Base-by-base conservation (phyloP, 2,329 filamentous ascomycete species). In the Beauveria bassiana region DNA sequence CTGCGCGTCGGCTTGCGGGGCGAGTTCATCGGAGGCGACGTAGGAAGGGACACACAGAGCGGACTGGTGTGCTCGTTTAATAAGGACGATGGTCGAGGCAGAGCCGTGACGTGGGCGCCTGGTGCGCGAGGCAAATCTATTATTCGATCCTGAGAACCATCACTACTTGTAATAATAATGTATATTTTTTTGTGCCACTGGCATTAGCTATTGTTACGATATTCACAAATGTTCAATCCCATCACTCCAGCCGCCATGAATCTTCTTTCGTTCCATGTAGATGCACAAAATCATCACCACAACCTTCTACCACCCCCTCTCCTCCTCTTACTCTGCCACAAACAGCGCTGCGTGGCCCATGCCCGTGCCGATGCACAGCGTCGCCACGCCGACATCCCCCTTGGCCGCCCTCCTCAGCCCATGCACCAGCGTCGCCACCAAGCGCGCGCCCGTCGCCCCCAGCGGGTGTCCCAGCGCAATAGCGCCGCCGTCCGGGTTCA, bases 401-500 rank as follows among this genome's bases (percentile, higher is more conserved):
- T 86, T 90, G 75, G 74, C 85, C 8, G 28, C 43, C 77, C 85
- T 90, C 70, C 78, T 88, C 81, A 74, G 83, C 72, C 77, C 96
- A 71, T 78, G 84, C 68, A 81, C 67, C 66, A 93, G 73, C 56
- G 90, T 93, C 53, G 86, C 86, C 68, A 92, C 76, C 82, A 96
- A 88, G 66, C 93, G 81, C 34, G 89, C 91, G 40, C 91, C 91
- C 5, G 93, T 97, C 38, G 92, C 93, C 52, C 93, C 93, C 1
- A 97, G 81, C 6, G 93, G 93, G 73, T 97, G 93, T 1, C 93
- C 93, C 26, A 97, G 77, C n/a, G 93, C 93, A 73, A 97, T 96
- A 2, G 93, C 93, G 38, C 93, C 93, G 64, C 93, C 93, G 68
- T 96, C 92, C 0, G 91, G 91, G 75, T 98, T 98, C 20, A 97